phyloP scores from a whole-genome alignment of 2,329 filamentous ascomycete genomes.

The Clarireedia homoeocarpa region DNA sequence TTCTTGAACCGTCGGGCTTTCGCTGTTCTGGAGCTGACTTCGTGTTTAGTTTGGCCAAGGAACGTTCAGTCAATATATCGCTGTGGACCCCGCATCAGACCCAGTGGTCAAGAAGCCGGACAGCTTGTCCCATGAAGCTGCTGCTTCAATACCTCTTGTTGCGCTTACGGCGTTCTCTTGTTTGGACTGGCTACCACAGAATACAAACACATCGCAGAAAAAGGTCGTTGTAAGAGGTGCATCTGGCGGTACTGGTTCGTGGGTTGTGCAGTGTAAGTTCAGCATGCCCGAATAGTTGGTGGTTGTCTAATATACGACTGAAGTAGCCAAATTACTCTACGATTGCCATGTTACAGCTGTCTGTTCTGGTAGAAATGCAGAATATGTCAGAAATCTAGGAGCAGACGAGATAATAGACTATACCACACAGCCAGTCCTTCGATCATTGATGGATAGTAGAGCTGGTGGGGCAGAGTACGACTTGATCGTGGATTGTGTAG shows the following conservation, averaged over 20 bases:
- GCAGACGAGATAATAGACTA: slow-evolving; percentile 27
- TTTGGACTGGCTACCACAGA: slow-evolving; percentile 23
- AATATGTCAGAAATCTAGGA: slow-evolving; percentile 22
- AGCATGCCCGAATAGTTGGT: background rate
- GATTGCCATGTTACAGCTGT: slow-evolving; percentile 27
- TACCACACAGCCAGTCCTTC: slow-evolving; percentile 15
- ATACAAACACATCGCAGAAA: slow-evolving; percentile 10
- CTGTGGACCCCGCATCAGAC: slow-evolving; percentile 19
- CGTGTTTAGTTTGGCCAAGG: slow-evolving; percentile 22
- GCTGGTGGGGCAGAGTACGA: slow-evolving; percentile 12
- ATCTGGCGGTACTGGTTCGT: slow-evolving; percentile 26
- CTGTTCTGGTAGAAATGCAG: slow-evolving; percentile 22
- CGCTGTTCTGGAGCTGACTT: too few relatives aligned
- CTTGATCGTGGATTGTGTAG: slow-evolving; percentile 29
- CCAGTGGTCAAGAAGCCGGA: slow-evolving; percentile 32
- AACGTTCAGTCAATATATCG: slow-evolving; percentile 26
- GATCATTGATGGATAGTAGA: slow-evolving; percentile 12
- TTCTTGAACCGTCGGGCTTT: background rate
- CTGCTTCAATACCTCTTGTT: slow-evolving; percentile 38
- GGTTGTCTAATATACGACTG: background rate
- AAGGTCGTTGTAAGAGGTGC: slow-evolving; percentile 23
- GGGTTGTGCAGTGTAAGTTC: slow-evolving; percentile 22
- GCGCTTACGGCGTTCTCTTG: slow-evolving; percentile 33
- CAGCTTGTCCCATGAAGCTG: slow-evolving; percentile 34
- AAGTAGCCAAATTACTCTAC: slow-evolving; percentile 24